A percentile compares a stretch with the other conserved stretches of the same genome.
Conservation (phyloP, 1,139 yeast species). For the Protomyces macrosporus region DNA sequence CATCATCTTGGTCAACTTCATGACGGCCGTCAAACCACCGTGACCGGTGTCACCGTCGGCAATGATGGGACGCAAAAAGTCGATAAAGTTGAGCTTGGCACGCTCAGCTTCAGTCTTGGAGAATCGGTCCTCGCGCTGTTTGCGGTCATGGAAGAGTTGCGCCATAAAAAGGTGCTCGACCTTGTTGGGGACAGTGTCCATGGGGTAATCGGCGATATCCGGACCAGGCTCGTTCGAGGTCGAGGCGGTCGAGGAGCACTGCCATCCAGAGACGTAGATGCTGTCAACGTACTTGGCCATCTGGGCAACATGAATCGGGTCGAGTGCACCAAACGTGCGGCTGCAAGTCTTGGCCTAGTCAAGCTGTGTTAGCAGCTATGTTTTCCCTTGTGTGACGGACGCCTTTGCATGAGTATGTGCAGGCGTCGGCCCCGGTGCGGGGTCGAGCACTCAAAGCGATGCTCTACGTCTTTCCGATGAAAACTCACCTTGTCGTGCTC, state of each 20-base stretch:
- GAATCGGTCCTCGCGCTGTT: constrained; percentile 83
- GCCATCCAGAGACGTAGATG: constrained; percentile 95
- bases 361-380: constrained; percentile 41
- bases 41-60: constrained; percentile 99
- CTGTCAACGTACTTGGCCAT: constrained; percentile 94
- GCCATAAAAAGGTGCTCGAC: constrained; percentile 97
- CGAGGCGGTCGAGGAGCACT: constrained; percentile 95
- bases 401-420: too few relatives aligned
- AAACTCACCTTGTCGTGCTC: constrained; percentile 18
- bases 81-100: constrained; percentile 54
- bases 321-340: constrained; percentile 92
- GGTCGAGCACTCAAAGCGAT: too few relatives aligned
- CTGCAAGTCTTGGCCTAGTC: constrained; percentile 51
- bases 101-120: constrained; percentile 57
- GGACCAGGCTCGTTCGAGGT: constrained; percentile 97
- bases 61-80: constrained; percentile 86
- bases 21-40: constrained; percentile 95
- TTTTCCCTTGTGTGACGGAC: not conserved
- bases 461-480: too few relatives aligned
- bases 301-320: constrained; percentile 92
- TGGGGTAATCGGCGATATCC: constrained; percentile 96
- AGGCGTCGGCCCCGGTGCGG: too few relatives aligned
- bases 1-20: constrained; percentile 90
- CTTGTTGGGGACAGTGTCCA: constrained; percentile 98
- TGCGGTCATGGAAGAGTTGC: constrained; percentile 93